These are phyloP conservation scores for Saccharomycopsis sp. DNA, from an alignment of 805 yeast genomes.

Conservation along the genomic window DNA sequence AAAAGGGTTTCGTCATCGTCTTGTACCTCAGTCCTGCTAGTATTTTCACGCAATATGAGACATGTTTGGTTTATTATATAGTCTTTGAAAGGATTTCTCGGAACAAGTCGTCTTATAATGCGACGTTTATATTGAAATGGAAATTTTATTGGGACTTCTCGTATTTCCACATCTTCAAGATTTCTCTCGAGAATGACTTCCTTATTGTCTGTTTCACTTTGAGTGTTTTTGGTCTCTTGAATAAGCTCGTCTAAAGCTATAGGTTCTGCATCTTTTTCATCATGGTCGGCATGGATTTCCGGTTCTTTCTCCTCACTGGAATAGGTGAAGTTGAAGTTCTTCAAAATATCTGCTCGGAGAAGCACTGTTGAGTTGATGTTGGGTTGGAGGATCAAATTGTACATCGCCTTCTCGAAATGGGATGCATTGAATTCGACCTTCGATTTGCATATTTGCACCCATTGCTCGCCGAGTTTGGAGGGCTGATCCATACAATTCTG, in stretches of 20 bases:
- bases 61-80: constrained; percentile 82
- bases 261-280: constrained; percentile 21
- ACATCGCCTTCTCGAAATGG: constrained; percentile 73
- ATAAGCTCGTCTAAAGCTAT: constrained; percentile 10
- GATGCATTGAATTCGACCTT: constrained; percentile 41
- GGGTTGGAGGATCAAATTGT: constrained; percentile 73
- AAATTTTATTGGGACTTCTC: constrained; percentile 28
- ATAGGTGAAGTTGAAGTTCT: constrained; percentile 40
- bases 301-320: constrained; percentile 28
- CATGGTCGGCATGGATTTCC: constrained; percentile 23
- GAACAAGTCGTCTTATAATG: constrained; percentile 79
- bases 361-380: constrained; percentile 89
- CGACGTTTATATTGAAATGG: constrained; percentile 27
- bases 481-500: background rate
- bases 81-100: constrained; percentile 86
- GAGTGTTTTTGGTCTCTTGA: background rate
- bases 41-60: constrained; percentile 35
- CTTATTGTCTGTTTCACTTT: constrained; percentile 17
- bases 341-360: constrained; percentile 75
- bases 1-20: constrained; percentile 36
- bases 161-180: constrained; percentile 38
- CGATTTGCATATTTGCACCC: constrained; percentile 55
- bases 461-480: constrained; percentile 49
- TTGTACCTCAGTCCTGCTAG: constrained; percentile 19
- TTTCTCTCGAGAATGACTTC: constrained; percentile 23